These are phyloP conservation scores for Papiliotrema nemorosa DNA, from an alignment of 1,284 basidiomycete species.

Conservation along the genomic window DNA sequence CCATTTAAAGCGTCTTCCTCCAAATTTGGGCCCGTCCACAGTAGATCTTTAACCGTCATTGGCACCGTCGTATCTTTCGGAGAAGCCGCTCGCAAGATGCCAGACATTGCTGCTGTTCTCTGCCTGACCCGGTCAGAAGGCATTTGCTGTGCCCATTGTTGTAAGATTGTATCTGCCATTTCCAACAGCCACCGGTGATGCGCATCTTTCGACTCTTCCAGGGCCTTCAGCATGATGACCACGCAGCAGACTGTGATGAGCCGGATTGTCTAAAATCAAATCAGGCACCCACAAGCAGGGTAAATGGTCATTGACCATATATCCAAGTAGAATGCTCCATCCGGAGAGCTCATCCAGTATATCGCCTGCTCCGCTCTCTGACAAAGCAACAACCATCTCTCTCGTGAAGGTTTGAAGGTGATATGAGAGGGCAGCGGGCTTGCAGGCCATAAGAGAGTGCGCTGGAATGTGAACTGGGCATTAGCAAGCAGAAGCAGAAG, in stretches of 20 bases:
- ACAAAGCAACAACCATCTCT: slow-evolving; percentile 8
- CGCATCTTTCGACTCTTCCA: slow-evolving; percentile 2
- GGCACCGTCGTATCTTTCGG: neutral
- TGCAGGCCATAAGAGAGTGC: slow-evolving; percentile 16
- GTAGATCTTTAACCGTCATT: neutral
- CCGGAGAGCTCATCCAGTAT: slow-evolving; percentile 32
- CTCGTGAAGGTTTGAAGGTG: slow-evolving; percentile 11
- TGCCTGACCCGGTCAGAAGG: neutral
- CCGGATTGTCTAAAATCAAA: no score
- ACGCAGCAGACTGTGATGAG: slow-evolving; percentile 1
- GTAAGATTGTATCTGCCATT: slow-evolving; percentile 3
- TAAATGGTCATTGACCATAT: slow-evolving; percentile 16
- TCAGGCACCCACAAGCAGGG: slow-evolving; percentile 9
- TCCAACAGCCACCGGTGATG: slow-evolving; percentile 3
- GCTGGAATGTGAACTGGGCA: slow-evolving; percentile 13
- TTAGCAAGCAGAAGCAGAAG: neutral
- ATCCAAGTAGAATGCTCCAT: slow-evolving; percentile 16
- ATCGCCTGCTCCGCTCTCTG: slow-evolving; percentile 11
- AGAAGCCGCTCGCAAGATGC: neutral
- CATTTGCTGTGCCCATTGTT: slow-evolving; percentile 2
- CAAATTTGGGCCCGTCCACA: neutral
- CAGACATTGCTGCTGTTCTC: slow-evolving; percentile 6
- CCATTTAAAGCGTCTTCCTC: neutral
- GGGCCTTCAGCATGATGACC: slow-evolving; percentile 1
- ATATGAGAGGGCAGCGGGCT: slow-evolving; percentile 14